A percentile compares a stretch with the other conserved stretches of the same genome.
Conservation (phyloP, 139 green algal species). For the Coccomyxa sp. region DNA sequence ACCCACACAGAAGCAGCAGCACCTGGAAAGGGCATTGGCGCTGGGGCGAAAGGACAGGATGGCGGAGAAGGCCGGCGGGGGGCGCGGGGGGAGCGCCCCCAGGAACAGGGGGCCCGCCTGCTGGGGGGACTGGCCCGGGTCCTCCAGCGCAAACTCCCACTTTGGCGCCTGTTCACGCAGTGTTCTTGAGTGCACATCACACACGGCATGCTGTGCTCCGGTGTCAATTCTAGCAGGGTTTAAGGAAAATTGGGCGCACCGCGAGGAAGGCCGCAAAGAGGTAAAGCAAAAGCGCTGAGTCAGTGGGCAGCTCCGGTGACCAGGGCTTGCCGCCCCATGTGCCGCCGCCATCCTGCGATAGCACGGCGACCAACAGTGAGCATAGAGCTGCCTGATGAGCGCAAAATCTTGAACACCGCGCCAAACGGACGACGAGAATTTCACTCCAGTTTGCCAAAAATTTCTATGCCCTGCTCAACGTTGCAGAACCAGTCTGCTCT, state of each 20-base stretch:
- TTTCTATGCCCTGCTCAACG: no score
- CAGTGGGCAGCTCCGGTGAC: conserved; percentile 68
- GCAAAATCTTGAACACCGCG: no score
- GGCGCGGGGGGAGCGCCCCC: conserved; percentile 43
- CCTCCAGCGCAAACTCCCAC: conserved; percentile 11
- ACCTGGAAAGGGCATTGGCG: not conserved
- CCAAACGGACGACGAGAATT: no score
- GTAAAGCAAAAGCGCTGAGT: conserved; percentile 71
- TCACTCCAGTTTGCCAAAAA: no score
- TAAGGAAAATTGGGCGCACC: conserved; percentile 15
- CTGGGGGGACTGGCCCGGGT: not conserved
- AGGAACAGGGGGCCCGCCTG: conserved; percentile 53
- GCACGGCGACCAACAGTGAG: no score
- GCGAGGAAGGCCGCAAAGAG: conserved; percentile 73
- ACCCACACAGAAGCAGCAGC: no score
- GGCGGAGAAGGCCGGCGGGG: conserved; percentile 43
- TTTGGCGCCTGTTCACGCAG: conserved; percentile 4
- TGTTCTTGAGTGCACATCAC: no score
- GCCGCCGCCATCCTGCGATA: conserved; percentile 28
- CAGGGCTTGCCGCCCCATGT: conserved; percentile 51
- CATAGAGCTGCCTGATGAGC: no score
- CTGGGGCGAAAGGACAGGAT: conserved; percentile 57
- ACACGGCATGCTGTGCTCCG: no score
- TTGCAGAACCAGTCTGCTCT: no score
- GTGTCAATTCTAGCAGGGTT: no score